Conservation (phyloP, 2,329 filamentous ascomycete species). For the Aspergillus melleus region DNA sequence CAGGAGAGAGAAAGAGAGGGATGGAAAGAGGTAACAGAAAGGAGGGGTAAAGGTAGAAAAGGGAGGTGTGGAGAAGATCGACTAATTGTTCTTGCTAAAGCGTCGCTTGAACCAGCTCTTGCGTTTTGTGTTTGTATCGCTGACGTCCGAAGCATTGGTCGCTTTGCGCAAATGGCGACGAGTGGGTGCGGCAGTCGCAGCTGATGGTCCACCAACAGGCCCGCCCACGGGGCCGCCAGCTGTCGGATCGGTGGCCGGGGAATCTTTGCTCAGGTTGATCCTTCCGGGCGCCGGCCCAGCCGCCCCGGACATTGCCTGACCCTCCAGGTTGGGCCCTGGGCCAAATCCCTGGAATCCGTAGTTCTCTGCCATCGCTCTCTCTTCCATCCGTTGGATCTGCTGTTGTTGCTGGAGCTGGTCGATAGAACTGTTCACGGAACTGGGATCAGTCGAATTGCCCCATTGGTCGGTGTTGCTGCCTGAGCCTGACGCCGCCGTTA, state of each 20-base stretch:
- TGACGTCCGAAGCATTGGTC: conserved; percentile 19
- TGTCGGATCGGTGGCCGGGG: conserved; percentile 23
- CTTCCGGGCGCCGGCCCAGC: conserved; percentile 14
- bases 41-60: neutral
- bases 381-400: conserved; percentile 30
- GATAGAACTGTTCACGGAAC: conserved; percentile 89
- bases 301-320: conserved; percentile 18
- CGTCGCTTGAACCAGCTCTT: conserved; percentile 86
- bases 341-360: conserved; percentile 63
- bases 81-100: conserved; percentile 61
- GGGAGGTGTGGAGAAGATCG: neutral
- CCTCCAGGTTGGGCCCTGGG: conserved; percentile 40
- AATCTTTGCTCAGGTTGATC: conserved; percentile 14
- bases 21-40: neutral
- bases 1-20: neutral
- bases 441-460: conserved; percentile 83
- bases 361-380: conserved; percentile 52
- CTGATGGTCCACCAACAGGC: conserved; percentile 4
- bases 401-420: conserved; percentile 64
- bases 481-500: conserved; percentile 66
- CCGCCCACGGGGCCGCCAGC: conserved; percentile 29
- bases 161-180: conserved; percentile 25
- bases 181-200: conserved; percentile 17
- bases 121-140: conserved; percentile 65
- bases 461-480: conserved; percentile 71